Base-by-base conservation (phyloP, 345 rosid species). In the Litchi chinensis region DNA sequence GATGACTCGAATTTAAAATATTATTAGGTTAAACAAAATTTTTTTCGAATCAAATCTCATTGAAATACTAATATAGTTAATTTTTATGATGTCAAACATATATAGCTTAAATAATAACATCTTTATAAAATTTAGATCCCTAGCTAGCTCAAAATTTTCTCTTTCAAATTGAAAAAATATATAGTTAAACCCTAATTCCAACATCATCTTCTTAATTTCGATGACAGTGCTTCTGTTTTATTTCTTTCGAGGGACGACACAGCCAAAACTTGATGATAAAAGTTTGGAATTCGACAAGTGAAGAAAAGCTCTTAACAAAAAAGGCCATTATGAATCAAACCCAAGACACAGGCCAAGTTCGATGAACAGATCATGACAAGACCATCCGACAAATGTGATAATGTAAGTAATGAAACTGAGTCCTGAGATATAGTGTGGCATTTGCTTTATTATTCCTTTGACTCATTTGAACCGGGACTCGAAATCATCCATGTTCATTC, bases 271-370 rank as follows among this genome's bases (percentile, higher is more conserved):
- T 5, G 59, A n/a, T 54, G n/a, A 18, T 15, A 54, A 16, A 54
- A 54, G 18, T 54, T 54, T 54, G n/a, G n/a, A 16, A 54, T 16
- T 5, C 59, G 59, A 54, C 16, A 0, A n/a, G 21, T 54, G 59
- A 16, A 11, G n/a, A 60, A 19, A 60, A 60, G 8, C 10, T 26
- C 43, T 59, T 7, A 19, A 18, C 28, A 56, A 26, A 43, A 28
- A 57, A 19, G 43, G 7, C 15, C 46, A 8, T 1, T 39, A 8
- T 76, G 88, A 79, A 83, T 57, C 78, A 28, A 24, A 68, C 72
- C 75, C 79, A 64, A 39, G 19, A 71, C 59, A 6, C 10, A 8
- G 71, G 21, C 80, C 77, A 83, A 28, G 73, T 83, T 81, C 87
- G 52, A 56, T 41, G 3, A 13, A 7, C 71, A 24, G 64, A 71